A percentile compares a stretch with the other conserved stretches of the same genome.
These are phyloP conservation scores for Aspergillus campestris DNA, from an alignment of 495 filamentous ascomycete genomes.

Conservation along the genomic window DNA sequence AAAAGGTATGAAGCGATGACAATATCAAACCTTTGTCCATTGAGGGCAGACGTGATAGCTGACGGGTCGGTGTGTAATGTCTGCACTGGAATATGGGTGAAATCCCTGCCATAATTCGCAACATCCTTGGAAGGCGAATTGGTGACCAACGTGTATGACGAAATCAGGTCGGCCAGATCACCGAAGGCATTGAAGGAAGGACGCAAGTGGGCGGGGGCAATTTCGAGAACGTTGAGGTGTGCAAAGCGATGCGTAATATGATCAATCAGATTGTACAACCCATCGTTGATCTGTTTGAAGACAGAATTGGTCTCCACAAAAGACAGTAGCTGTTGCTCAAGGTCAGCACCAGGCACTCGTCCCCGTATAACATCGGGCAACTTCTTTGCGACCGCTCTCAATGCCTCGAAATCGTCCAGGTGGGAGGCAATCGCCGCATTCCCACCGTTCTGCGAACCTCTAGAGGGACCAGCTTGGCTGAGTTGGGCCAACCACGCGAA, in stretches of 20 bases:
- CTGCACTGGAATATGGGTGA: background rate
- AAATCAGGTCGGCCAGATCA: background rate
- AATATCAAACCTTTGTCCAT: background rate
- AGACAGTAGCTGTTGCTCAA: background rate
- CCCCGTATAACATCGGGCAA: background rate
- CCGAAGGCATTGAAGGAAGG: background rate
- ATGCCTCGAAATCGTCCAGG: background rate
- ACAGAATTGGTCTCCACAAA: background rate
- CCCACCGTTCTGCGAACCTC: background rate
- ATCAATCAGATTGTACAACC: background rate
- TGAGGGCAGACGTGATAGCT: background rate
- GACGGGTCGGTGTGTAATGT: background rate
- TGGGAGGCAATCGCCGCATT: background rate
- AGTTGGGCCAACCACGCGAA: background rate
- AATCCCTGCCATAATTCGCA: background rate
- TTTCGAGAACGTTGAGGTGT: slow-evolving; percentile 23
- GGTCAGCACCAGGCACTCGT: background rate
- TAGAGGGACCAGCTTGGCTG: background rate
- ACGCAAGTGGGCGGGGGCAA: slow-evolving; percentile 8
- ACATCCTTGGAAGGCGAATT: background rate
- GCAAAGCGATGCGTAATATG: background rate
- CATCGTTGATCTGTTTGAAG: background rate
- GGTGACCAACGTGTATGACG: background rate
- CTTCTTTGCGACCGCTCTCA: background rate
- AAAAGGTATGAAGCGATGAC: background rate